Percentiles rank a stretch among this genome's conserved stretches.
These are phyloP conservation scores for Amylostereum areolatum DNA, from an alignment of 1,284 basidiomycete genomes.

Conservation along the genomic window DNA sequence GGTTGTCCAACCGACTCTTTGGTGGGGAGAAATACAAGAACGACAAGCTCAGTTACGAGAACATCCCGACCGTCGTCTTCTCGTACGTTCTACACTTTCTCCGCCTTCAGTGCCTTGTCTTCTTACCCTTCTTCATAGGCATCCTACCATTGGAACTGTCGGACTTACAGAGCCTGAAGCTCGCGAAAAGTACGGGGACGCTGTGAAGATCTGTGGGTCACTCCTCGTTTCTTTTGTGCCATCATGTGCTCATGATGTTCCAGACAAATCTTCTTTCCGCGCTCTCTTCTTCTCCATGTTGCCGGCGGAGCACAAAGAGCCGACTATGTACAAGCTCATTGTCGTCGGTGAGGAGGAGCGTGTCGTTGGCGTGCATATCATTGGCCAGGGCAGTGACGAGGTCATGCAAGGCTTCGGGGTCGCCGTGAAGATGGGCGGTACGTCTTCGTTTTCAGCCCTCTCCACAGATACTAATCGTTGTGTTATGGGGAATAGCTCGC, in stretches of 20 bases:
- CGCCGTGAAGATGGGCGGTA: conserved; percentile 93
- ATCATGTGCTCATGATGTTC: background rate
- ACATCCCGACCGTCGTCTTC: conserved; percentile 94
- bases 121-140: conserved; percentile 37
- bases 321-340: conserved; percentile 91
- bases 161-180: conserved; percentile 92
- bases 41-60: conserved; percentile 85
- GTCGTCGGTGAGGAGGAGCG: conserved; percentile 84
- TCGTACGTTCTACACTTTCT: conserved; percentile 52
- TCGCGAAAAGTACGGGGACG: conserved; percentile 77
- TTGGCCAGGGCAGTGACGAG: conserved; percentile 89
- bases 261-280: conserved; percentile 75
- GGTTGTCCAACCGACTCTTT: conserved; percentile 87
- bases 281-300: conserved; percentile 88
- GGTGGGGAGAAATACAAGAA: conserved; percentile 80
- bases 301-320: conserved; percentile 83
- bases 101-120: conserved; percentile 2
- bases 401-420: conserved; percentile 92
- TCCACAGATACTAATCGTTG: background rate
- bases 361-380: conserved; percentile 92
- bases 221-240: too few species aligned
- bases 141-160: conserved; percentile 89
- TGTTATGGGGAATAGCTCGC: conserved; percentile 57
- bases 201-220: conserved; percentile 88
- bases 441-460: conserved; percentile 16